These are phyloP conservation scores for Neofusicoccum kwambonambiense DNA, from an alignment of 2,329 filamentous ascomycete species.

Conservation along the genomic window DNA sequence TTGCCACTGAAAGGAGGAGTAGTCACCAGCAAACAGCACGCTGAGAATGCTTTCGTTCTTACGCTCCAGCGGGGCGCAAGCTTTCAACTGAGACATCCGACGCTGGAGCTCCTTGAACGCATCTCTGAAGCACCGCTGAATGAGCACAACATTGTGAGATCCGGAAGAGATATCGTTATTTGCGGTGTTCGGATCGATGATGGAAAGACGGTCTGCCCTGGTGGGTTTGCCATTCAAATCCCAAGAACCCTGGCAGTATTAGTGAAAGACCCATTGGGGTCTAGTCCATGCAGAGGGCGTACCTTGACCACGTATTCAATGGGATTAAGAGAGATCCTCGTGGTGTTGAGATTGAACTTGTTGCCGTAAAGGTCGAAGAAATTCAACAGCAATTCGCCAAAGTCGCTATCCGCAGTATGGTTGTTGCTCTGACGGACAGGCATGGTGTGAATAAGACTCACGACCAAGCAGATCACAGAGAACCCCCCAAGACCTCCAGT, in stretches of 20 bases:
- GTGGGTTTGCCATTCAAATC: constrained; percentile 33
- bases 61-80: constrained; percentile 28
- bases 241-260: not conserved
- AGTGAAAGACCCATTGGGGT: not conserved
- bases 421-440: constrained; percentile 65
- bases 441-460: constrained; percentile 80
- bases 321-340: constrained; percentile 74
- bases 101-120: constrained; percentile 39
- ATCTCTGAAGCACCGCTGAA: constrained; percentile 68
- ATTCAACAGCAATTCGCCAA: constrained; percentile 78
- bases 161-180: constrained; percentile 89
- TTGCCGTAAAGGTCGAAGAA: constrained; percentile 91
- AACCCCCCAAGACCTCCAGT: constrained; percentile 92
- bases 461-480: constrained; percentile 88
- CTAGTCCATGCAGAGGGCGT: constrained; percentile 26
- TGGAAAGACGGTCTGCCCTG: constrained; percentile 65
- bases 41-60: constrained; percentile 62
- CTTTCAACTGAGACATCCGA: constrained; percentile 56
- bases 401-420: constrained; percentile 62
- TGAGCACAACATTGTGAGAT: constrained; percentile 66
- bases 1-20: constrained; percentile 69
- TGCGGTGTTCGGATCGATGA: constrained; percentile 85
- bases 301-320: constrained; percentile 78
- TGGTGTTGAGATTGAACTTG: constrained; percentile 66
- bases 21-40: constrained; percentile 74